These are phyloP conservation scores for Helminthosporium solani DNA, from an alignment of 2,329 filamentous ascomycete species.

Conservation along the genomic window DNA sequence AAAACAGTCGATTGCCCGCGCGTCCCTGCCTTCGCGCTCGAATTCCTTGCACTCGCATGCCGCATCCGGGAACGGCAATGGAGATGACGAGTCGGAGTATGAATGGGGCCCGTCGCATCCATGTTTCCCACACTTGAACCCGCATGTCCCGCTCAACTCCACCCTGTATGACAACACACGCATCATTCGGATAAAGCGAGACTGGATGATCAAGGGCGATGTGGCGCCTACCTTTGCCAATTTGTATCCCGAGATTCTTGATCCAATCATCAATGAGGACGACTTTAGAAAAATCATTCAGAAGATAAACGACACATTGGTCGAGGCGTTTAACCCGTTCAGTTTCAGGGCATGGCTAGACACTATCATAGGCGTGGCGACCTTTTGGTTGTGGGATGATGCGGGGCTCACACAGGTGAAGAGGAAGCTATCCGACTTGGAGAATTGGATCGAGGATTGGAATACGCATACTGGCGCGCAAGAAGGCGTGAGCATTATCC, in stretches of 20 bases:
- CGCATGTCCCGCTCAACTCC: conserved; percentile 79
- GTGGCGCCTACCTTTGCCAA: conserved; percentile 92
- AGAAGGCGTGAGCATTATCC: conserved; percentile 71
- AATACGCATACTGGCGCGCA: conserved; percentile 66
- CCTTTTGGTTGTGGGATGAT: conserved; percentile 95
- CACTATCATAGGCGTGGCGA: conserved; percentile 73
- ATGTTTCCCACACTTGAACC: conserved; percentile 90
- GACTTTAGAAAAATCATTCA: conserved; percentile 83
- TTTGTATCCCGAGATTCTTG: conserved; percentile 91
- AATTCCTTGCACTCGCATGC: conserved; percentile 25
- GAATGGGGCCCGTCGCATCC: conserved; percentile 94
- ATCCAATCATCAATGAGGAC: conserved; percentile 79
- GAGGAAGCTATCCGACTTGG: conserved; percentile 65
- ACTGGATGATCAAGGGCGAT: conserved; percentile 89
- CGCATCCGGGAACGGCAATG: conserved; percentile 46
- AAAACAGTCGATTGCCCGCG: conserved; percentile 16
- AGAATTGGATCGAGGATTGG: conserved; percentile 84
- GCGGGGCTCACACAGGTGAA: conserved; percentile 77
- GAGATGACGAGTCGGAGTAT: conserved; percentile 54
- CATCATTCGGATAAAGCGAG: conserved; percentile 85
- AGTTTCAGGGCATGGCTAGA: conserved; percentile 77
- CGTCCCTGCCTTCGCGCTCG: conserved; percentile 30
- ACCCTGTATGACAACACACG: conserved; percentile 74
- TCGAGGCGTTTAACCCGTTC: conserved; percentile 78
- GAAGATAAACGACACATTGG: conserved; percentile 75